Evolutionary conservation across 805 yeast species (phyloP), one percentile per base, ranked within the genome.

Genomic region (Ogataea corticis): DNA sequence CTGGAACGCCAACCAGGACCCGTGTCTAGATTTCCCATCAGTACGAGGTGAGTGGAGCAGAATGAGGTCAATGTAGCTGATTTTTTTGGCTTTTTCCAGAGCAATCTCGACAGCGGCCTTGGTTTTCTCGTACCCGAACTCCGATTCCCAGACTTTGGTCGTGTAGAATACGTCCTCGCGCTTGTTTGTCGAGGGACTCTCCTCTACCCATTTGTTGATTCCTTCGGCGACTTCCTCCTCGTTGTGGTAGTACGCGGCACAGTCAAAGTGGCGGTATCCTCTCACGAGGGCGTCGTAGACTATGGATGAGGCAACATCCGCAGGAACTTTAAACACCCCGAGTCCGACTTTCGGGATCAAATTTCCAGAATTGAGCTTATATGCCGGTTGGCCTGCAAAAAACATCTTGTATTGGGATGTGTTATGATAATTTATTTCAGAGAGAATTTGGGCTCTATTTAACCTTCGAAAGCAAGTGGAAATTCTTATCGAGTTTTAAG

Each of bases 221-320:
- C 85, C 94, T 38, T 73, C 70, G 15, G 80, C 81, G 4, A 79
- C 79, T 51, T 81, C 85, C 13, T 52, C 52, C 59, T 85, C 88
- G 65, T 87, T 87, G 10, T 69, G 67, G 67, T 87, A 87, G n/a
- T 64, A 63, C 9, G 74, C 80, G 6, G 96, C 96, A 15, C 83
- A 70, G 59, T 87, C 94, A 47, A 87, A 68, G 57, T 83, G 92
- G 53, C 94, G 75, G 62, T 84, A 87, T 0, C 94, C 94, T 19
- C 66, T 69, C 31, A 71, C 65, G 49, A 86, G 70, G 1, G 92
- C 92, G 30, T 71, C 61, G 55, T 76, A 72, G 0, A 82, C 83
- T 21, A 80, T 60, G 0, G 69, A 65, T 2, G 63, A 48, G 1
- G 83, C 70, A 9, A 67, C 66, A 0, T 55, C 55, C 1, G 59